These are phyloP conservation scores for Ensete glaucum DNA, from an alignment of 176 grass and related monocot genomes.

Conservation along the genomic window DNA sequence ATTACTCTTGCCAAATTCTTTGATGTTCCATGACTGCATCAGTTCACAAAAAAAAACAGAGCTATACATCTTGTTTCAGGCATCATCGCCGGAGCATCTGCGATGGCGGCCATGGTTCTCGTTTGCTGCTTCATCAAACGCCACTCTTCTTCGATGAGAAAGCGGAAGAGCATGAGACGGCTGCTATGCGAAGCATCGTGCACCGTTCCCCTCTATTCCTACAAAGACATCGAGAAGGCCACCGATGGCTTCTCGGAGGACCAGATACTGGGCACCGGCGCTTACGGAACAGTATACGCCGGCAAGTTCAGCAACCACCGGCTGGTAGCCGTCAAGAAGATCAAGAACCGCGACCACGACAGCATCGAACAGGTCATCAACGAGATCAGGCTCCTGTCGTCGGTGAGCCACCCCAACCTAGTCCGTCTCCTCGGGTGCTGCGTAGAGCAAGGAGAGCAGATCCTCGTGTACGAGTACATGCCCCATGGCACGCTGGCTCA, in stretches of 20 bases:
- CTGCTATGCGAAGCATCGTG: slow-evolving; percentile 8
- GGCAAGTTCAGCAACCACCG: slow-evolving; percentile 28
- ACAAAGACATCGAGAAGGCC: slow-evolving; percentile 62
- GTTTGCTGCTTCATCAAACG: slow-evolving; percentile 7
- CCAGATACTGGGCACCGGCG: slow-evolving; percentile 50
- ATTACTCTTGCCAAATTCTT: background rate
- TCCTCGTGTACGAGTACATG: slow-evolving; percentile 23
- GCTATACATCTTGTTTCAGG: slow-evolving; percentile 23
- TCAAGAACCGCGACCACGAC: slow-evolving; percentile 35
- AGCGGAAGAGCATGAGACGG: background rate
- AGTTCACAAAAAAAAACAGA: background rate
- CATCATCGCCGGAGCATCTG: background rate
- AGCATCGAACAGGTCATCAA: slow-evolving; percentile 40
- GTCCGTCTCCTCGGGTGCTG: slow-evolving; percentile 68
- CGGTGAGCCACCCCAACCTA: slow-evolving; percentile 50
- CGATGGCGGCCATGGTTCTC: background rate
- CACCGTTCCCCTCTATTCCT: slow-evolving; percentile 34
- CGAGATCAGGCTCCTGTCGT: slow-evolving; percentile 56
- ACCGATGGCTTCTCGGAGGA: slow-evolving; percentile 42
- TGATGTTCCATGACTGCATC: no score
- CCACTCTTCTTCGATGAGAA: background rate
- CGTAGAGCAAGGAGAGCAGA: slow-evolving; percentile 48
- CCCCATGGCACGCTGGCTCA: slow-evolving; percentile 32
- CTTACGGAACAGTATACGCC: slow-evolving; percentile 58
- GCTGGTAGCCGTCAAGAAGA: slow-evolving; percentile 50